Base-by-base conservation (phyloP, 2,329 filamentous ascomycete genomes). In the Esteya vermicola region DNA sequence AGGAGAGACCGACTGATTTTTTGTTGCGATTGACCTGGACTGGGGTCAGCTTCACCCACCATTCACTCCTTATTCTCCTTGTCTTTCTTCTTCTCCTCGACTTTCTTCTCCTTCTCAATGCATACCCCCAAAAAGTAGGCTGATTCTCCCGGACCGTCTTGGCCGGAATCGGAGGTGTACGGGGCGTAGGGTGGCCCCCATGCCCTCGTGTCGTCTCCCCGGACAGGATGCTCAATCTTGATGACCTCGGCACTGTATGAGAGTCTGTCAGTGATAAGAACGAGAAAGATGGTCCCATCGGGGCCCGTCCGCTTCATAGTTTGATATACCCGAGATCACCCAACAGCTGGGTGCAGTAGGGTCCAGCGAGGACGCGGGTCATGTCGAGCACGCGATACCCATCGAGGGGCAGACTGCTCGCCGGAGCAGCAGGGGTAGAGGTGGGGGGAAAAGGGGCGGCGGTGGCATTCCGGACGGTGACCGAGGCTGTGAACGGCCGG, bases 311-410 rank as follows among this genome's bases (percentile, higher is more conserved):
- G 14, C 16, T n/a, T 3, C 20, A 9, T 9, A 9, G 19, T 6
- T 13, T 6, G 16, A 30, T 31, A 58, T 75, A 94, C 89, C 91
- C 91, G 51, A 98, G 70, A 60, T 98, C 91, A 42, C 89, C 91
- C 9, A 98, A 64, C 40, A 98, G 95, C 58, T 98, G 91, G 28
- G 91, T 96, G 53, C 86, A 95, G 55, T 96, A 96, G 48, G 91
- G 91, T 85, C 91, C 91, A 47, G 91, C 91, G 47, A 98, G 64
- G 2, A 98, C 91, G 62, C 91, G 75, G 4, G 89, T 96, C 86
- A 98, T 93, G 57, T 98, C 91, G 46, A 98, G 69, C 13, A 96
- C 88, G 41, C 83, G 78, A 50, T 91, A 81, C 1, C 91, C 91
- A 27, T 85, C 75, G 50, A 98, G 68, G 19, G 91, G 89, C 25